These are phyloP conservation scores for Wickerhamomyces chaumierensis DNA, from an alignment of 805 yeast species.

Conservation along the genomic window DNA sequence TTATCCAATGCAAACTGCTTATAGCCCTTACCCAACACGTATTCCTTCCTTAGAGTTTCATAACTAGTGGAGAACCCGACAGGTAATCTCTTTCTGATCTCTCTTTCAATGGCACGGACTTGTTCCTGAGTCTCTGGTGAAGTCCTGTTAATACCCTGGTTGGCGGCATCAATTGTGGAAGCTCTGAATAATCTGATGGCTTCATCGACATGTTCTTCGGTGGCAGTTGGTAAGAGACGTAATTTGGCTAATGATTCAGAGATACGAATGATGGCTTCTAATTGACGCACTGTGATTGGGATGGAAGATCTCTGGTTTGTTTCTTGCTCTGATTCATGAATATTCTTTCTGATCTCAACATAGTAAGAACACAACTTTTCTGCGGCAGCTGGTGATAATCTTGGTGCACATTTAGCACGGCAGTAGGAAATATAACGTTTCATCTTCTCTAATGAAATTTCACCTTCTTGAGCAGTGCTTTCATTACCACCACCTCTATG, in stretches of 20 bases:
- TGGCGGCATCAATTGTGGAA: conserved; percentile 93
- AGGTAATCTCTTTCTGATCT: conserved; percentile 81
- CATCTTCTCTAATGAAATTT: conserved; percentile 84
- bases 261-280: conserved; percentile 94
- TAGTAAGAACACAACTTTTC: conserved; percentile 87
- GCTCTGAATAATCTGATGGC: conserved; percentile 92
- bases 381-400: conserved; percentile 79
- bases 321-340: conserved; percentile 69
- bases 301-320: conserved; percentile 87
- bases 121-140: conserved; percentile 53
- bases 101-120: conserved; percentile 70
- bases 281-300: conserved; percentile 94
- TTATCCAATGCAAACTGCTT: conserved; percentile 67
- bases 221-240: conserved; percentile 71
- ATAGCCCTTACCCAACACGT: conserved; percentile 54
- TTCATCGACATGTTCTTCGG: conserved; percentile 85
- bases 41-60: conserved; percentile 71
- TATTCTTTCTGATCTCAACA: conserved; percentile 76
- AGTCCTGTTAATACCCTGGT: conserved; percentile 37
- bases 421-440: conserved; percentile 87
- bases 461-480: conserved; percentile 46
- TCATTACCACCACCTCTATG: conserved; percentile 70
- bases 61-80: conserved; percentile 94
- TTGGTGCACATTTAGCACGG: conserved; percentile 84
- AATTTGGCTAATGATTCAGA: conserved; percentile 89